Evolutionary conservation across 371 early-diverging fungal species (phyloP), one percentile per base, ranked within the genome.

Genomic region (Apophysomyces ossiformis): DNA sequence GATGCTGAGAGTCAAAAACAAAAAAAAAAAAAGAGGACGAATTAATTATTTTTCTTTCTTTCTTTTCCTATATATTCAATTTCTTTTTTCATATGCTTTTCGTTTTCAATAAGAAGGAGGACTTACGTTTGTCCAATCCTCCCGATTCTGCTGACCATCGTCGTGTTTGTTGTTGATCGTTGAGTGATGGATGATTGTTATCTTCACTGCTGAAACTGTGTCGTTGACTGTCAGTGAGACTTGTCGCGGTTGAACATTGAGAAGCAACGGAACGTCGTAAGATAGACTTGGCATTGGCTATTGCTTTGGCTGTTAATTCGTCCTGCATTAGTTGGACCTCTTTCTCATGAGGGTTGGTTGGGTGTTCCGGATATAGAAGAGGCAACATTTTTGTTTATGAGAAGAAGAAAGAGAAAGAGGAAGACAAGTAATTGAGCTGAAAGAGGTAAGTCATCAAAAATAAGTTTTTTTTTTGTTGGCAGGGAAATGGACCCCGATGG

Each of bases 211-310:
- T 74, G 5, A 72, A 63, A 65, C 79, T 79, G 6, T 72, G 47
- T 26, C 79, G 72, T n/a, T 68, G 68, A 37, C 65, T 73, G 41
- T 72, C 69, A 21, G 71, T 76, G 7, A 61, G 72, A 15, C 70
- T 75, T 2, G 73, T 75, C 0, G 75, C 73, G 2, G 71, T 64
- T 11, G 79, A 75, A 56, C 70, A 71, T 58, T 78, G 78, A 5
- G 79, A 79, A 21, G 73, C 72, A 7, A 79, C 60, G 1, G 79
- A 79, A 47, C 72, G 69, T 8, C 79, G 64, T 63, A 75, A 70
- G 7, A 58, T 36, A 35, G 63, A 65, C 57, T 66, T 76, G 21
- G 54, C 54, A 21, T 21, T 21, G 9, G n/a, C 16, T 50, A 50
- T 18, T 16, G 68, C 68, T 16, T 59, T 56, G 41, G 38, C 67